phyloP scores from a whole-genome alignment of 768 basidiomycete genomes.

The Naganishia vishniacii region DNA sequence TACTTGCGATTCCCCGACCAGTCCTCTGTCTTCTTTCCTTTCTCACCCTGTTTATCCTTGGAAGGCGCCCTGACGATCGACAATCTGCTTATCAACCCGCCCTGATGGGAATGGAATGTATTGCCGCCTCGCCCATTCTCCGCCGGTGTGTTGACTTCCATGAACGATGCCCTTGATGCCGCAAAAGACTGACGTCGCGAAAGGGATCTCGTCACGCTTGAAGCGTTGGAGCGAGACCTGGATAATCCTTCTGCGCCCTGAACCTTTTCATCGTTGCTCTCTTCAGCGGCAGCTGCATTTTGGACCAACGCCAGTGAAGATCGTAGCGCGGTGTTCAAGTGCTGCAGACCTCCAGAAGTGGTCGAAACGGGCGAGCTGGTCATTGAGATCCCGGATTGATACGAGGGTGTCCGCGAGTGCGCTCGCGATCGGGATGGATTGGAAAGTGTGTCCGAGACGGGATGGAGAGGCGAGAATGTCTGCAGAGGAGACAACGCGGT shows the following conservation, averaged over 20 bases:
- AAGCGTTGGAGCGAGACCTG: constrained; percentile 1
- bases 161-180: background rate
- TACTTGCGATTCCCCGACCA: background rate
- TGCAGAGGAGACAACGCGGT: constrained; percentile 44
- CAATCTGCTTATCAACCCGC: constrained; percentile 38
- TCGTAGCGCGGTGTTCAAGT: background rate
- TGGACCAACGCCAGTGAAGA: background rate
- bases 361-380: background rate
- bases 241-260: constrained; percentile 20
- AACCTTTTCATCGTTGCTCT: background rate
- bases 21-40: background rate
- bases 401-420: constrained; percentile 17
- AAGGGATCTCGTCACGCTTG: constrained; percentile 22
- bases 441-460: constrained; percentile 5
- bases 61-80: constrained; percentile 44
- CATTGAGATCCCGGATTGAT: constrained; percentile 17
- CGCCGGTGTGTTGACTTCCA: background rate
- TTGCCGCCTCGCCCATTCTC: background rate
- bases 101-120: constrained; percentile 2
- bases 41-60: constrained; percentile 20
- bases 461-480: constrained; percentile 41
- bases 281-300: background rate
- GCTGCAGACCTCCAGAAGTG: background rate
- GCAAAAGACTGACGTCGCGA: constrained; percentile 14
- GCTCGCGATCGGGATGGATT: background rate